A percentile compares a stretch with the other conserved stretches of the same genome.
These are phyloP conservation scores for Starmera amethionina DNA, from an alignment of 805 yeast genomes.

Conservation along the genomic window DNA sequence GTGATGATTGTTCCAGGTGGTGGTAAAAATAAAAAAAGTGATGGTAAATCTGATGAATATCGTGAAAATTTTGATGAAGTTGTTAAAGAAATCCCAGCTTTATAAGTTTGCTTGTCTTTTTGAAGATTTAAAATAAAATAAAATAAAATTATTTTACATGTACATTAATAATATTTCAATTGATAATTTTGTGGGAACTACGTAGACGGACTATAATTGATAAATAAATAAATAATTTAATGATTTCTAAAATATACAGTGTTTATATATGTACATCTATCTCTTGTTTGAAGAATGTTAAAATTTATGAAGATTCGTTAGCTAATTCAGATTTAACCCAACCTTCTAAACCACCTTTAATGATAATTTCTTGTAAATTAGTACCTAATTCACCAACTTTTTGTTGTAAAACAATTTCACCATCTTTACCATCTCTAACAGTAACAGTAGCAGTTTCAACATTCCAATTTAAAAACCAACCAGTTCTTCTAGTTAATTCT, in stretches of 20 bases:
- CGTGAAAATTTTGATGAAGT: constrained; percentile 88
- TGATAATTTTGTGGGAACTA: not conserved
- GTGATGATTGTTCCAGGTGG: constrained; percentile 97
- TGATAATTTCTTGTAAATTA: constrained; percentile 91
- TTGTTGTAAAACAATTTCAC: constrained; percentile 58
- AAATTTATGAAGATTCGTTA: not conserved
- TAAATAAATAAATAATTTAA: not conserved
- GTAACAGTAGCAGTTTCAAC: constrained; percentile 76
- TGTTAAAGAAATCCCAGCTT: constrained; percentile 69
- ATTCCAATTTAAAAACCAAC: constrained; percentile 89
- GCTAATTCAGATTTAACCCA: constrained; percentile 80
- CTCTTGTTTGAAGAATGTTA: too few relatives aligned
- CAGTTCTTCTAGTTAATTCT: constrained; percentile 90
- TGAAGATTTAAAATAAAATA: too few relatives aligned
- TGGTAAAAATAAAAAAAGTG: constrained; percentile 65
- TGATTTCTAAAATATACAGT: not conserved
- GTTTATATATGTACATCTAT: not conserved
- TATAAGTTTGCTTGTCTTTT: constrained; percentile 1
- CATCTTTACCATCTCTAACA: constrained; percentile 53
- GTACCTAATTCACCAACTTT: constrained; percentile 95
- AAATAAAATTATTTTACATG: not conserved
- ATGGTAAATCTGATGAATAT: constrained; percentile 73
- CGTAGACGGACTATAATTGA: not conserved
- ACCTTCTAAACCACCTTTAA: constrained; percentile 95
- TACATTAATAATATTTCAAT: constrained; percentile 1